Evolutionary conservation across 495 filamentous ascomycete species (phyloP), one percentile per base, ranked within the genome.

Genomic region (Aspergillus panamensis): DNA sequence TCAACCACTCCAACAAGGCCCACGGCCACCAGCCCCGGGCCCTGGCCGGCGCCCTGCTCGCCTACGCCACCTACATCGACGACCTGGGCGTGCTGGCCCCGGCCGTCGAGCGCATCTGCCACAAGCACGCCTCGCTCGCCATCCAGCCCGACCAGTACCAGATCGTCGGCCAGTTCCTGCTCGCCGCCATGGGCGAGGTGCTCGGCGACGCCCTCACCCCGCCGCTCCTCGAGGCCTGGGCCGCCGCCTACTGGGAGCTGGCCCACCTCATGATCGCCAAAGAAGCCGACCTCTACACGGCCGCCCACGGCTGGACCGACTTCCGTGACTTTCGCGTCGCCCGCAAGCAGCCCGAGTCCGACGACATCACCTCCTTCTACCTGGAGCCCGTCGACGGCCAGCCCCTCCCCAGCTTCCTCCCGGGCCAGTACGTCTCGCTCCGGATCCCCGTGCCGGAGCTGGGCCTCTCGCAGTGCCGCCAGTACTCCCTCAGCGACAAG

Each of bases 71-170:
- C 19, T 77, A 90, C 67, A 87, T 90, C 66, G 87, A 90, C 69
- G 78, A 89, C 70, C 80, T 89, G 6, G 75, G 73, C 52, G 82
- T 78, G 25, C 77, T 92, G 5, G 58, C 68, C 33, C 75, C 80
- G 6, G 83, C 84, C 35, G 80, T 92, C n/a, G 84, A 86, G 69
- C 78, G 84, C 61, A 90, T 92, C 66, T 84, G 85, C 66, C 79
- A 88, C 69, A 90, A 90, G 71, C 88, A 92, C 61, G 87, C 83
- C 43, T 87, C 83, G 0, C 81, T 91, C 31, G 83, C 83, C 69
- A 83, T 92, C 62, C 70, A 79, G 55, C 82, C 88, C 20, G 85
- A 81, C 8, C 80, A 87, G 57, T 91, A 90, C 73, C 66, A 80
- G 44, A 81, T 88, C 49, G 88, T 92, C 30, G 88, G 84, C 53